Conservation (phyloP, 345 rosid species). For the Bruguiera sexangula region DNA sequence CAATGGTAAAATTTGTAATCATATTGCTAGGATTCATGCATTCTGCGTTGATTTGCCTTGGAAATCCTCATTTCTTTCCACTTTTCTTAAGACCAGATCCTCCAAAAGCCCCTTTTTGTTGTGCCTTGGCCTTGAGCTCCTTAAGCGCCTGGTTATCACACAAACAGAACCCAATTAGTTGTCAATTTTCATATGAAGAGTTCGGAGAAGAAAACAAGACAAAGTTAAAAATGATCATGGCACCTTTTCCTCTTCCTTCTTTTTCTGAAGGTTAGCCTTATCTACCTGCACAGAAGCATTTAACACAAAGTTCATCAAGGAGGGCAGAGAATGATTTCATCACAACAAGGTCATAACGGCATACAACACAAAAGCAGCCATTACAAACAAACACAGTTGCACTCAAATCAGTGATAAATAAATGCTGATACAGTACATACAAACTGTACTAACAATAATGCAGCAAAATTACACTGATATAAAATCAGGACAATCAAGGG, state of each 20-base stretch:
- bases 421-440: background rate
- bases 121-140: slow-evolving; percentile 84
- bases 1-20: background rate
- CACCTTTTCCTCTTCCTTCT: slow-evolving; percentile 79
- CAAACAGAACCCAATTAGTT: background rate
- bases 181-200: background rate
- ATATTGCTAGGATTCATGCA: background rate
- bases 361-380: background rate
- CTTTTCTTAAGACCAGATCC: slow-evolving; percentile 94
- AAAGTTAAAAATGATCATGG: background rate
- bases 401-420: background rate
- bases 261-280: slow-evolving; percentile 60
- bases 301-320: background rate
- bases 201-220: background rate
- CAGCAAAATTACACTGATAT: background rate
- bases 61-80: slow-evolving; percentile 70
- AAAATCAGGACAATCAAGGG: background rate
- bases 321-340: background rate
- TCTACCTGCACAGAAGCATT: slow-evolving; percentile 39
- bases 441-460: background rate
- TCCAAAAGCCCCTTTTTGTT: slow-evolving; percentile 72
- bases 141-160: slow-evolving; percentile 56
- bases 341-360: background rate
- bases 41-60: background rate
- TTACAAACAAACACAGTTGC: background rate